Evolutionary conservation across 2,329 filamentous ascomycete species (phyloP).

Genomic region (Xylariomycetidae sp.): DNA sequence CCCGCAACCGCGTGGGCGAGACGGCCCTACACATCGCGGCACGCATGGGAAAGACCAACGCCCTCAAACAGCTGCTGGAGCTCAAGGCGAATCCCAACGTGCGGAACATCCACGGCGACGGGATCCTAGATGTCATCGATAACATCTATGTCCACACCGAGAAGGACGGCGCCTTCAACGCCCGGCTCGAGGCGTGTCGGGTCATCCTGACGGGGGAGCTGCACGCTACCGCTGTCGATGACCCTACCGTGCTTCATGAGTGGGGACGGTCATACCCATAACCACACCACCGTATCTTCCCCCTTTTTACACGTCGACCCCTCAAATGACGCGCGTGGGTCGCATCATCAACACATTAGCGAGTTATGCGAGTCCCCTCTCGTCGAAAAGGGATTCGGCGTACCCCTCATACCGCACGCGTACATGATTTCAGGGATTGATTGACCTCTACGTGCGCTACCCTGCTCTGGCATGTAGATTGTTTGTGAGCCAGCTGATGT

Average conservation of each 20-base stretch:
- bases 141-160: slow-evolving; percentile 29
- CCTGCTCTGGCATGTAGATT: no score
- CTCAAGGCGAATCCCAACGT: slow-evolving; percentile 43
- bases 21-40: slow-evolving; percentile 52
- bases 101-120: slow-evolving; percentile 38
- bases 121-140: slow-evolving; percentile 43
- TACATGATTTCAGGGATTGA: no score
- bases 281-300: no score
- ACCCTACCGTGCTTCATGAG: slow-evolving; percentile 35
- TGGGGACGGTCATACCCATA: no score
- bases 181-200: slow-evolving; percentile 41
- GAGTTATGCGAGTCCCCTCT: no score
- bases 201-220: slow-evolving; percentile 38
- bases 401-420: no score
- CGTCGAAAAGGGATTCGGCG: no score
- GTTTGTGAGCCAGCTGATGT: no score
- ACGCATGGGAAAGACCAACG: slow-evolving; percentile 48
- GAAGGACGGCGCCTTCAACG: slow-evolving; percentile 30
- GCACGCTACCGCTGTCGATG: slow-evolving; percentile 27
- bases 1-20: slow-evolving; percentile 49
- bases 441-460: no score
- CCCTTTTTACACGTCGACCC: no score
- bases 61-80: slow-evolving; percentile 41
- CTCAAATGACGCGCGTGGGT: no score
- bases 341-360: no score